These are phyloP conservation scores for Conidiobolus incongruus DNA, from an alignment of 371 early-diverging fungal genomes.

Conservation along the genomic window DNA sequence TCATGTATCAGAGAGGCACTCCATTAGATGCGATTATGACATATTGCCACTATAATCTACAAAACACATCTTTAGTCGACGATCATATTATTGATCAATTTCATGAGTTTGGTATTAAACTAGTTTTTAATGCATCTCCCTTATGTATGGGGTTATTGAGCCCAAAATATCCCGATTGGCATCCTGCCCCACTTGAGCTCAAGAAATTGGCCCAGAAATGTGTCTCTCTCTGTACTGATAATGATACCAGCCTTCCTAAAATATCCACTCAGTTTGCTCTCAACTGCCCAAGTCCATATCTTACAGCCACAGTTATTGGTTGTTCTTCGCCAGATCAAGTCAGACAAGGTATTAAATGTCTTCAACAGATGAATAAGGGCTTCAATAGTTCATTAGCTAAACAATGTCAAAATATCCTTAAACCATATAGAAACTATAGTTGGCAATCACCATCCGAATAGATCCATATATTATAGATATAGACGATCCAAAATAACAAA, in stretches of 20 bases:
- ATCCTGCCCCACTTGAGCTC: constrained; percentile 38
- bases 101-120: constrained; percentile 19
- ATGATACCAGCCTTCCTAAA: constrained; percentile 21
- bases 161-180: constrained; percentile 55
- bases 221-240: constrained; percentile 11
- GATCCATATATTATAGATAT: too few relatives aligned
- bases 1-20: constrained; percentile 27
- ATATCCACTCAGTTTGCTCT: constrained; percentile 44
- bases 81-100: constrained; percentile 23
- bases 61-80: constrained; percentile 30
- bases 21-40: constrained; percentile 44
- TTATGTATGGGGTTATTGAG: constrained; percentile 52
- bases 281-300: constrained; percentile 9
- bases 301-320: constrained; percentile 39
- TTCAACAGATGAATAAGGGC: neutral
- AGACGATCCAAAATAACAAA: too few relatives aligned
- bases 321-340: constrained; percentile 34
- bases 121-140: constrained; percentile 48
- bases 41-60: constrained; percentile 52
- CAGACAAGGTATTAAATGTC: constrained; percentile 11
- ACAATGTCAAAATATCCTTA: neutral
- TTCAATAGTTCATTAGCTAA: neutral
- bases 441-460: too few relatives aligned
- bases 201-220: constrained; percentile 25
- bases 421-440: neutral